Conservation (phyloP, 164 flowering plant genomes). For the Nymphaea colorata region DNA sequence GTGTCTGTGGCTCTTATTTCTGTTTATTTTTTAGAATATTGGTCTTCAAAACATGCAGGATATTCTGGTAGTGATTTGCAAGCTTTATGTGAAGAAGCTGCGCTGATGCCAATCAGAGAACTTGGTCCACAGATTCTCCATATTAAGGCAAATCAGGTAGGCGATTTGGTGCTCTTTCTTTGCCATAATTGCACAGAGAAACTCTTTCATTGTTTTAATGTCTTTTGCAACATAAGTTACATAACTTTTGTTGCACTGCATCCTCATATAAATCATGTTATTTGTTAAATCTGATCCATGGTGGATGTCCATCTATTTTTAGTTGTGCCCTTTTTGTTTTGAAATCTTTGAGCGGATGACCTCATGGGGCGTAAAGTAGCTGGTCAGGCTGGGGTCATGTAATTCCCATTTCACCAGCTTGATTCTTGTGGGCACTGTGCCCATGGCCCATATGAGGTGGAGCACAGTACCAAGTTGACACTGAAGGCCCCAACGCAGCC, state of each 20-base stretch:
- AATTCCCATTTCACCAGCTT: no score
- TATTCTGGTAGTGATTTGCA: conserved; percentile 98
- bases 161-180: background rate
- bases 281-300: background rate
- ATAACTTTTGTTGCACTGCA: background rate
- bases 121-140: conserved; percentile 83
- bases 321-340: background rate
- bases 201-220: background rate
- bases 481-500: no score
- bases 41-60: conserved; percentile 29
- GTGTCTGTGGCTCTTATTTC: background rate
- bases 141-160: conserved; percentile 76
- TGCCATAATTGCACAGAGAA: background rate
- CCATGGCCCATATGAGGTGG: no score
- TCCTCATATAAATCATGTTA: background rate
- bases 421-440: no score
- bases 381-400: no score
- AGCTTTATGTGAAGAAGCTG: conserved; percentile 98
- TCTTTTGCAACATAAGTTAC: background rate
- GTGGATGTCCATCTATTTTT: background rate
- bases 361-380: no score
- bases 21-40: background rate
- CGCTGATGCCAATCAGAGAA: conserved; percentile 98
- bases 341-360: background rate
- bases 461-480: no score